A percentile compares a stretch with the other conserved stretches of the same genome.
Conservation (phyloP, 345 rosid genomes). For the Cardamine occulta region DNA sequence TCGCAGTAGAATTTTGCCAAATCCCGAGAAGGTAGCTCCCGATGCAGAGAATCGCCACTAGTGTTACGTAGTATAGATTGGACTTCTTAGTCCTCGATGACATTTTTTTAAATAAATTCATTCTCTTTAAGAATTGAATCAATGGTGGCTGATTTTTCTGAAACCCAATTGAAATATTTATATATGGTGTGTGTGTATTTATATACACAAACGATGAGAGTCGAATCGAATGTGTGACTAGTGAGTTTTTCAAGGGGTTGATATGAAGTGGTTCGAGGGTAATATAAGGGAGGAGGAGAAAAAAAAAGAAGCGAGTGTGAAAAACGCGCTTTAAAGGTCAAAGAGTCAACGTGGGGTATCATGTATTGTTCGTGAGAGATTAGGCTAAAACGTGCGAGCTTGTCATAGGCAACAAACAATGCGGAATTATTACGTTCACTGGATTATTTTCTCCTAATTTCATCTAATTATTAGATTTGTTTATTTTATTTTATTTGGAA, state of each 20-base stretch:
- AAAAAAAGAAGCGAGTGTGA: constrained; percentile 10
- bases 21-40: constrained; percentile 59
- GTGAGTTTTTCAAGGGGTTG: constrained; percentile 32
- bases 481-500: not conserved
- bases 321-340: constrained; percentile 29
- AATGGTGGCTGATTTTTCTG: not conserved
- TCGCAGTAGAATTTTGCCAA: constrained; percentile 49
- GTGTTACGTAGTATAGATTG: constrained; percentile 52
- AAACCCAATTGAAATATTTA: constrained; percentile 20
- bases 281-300: not conserved
- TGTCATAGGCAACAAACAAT: constrained; percentile 23
- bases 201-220: constrained; percentile 13
- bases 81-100: constrained; percentile 50
- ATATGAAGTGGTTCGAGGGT: constrained; percentile 42
- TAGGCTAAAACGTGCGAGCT: constrained; percentile 40
- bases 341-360: constrained; percentile 18
- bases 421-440: not conserved
- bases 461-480: not conserved
- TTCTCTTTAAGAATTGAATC: not conserved
- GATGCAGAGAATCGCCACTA: constrained; percentile 52
- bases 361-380: constrained; percentile 32
- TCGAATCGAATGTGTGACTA: constrained; percentile 39
- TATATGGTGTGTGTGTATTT: not conserved
- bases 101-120: constrained; percentile 38
- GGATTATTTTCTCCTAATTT: not conserved